Conservation (phyloP, 306 rosid species). For the Purshia tridentata region DNA sequence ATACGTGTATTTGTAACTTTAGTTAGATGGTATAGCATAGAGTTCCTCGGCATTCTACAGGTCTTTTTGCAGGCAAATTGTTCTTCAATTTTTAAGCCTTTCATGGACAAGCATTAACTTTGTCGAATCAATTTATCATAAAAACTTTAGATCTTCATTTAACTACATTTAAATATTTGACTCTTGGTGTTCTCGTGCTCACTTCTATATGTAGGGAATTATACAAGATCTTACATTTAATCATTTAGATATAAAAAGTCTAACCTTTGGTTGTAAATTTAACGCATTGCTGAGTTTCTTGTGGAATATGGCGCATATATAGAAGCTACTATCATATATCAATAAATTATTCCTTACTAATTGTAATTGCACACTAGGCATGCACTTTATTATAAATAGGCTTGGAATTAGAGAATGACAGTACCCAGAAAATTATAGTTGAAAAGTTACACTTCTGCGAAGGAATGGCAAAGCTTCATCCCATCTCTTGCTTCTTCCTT, state of each 20-base stretch:
- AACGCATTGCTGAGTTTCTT: not conserved
- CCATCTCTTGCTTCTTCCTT: not conserved
- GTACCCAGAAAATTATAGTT: not conserved
- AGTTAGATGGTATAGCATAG: no score
- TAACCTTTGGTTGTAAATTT: not conserved
- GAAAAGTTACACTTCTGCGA: not conserved
- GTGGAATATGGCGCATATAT: not conserved
- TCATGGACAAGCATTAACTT: no score
- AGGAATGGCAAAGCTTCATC: not conserved
- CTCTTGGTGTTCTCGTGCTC: no score
- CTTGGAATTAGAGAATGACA: not conserved
- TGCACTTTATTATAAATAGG: not conserved
- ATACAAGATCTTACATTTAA: not conserved
- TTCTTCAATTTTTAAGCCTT: no score
- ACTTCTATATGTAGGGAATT: not conserved
- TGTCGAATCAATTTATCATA: no score
- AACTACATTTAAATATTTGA: no score
- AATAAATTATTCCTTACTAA: not conserved
- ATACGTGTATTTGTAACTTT: no score
- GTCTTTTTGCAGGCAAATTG: no score
- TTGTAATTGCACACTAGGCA: not conserved
- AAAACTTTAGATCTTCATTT: no score
- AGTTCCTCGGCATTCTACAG: no score
- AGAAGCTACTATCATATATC: slow-evolving; percentile 4
- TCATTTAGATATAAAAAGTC: not conserved